These are phyloP conservation scores for Zopfia rhizophila DNA, from an alignment of 2,329 filamentous ascomycete genomes.

Conservation along the genomic window DNA sequence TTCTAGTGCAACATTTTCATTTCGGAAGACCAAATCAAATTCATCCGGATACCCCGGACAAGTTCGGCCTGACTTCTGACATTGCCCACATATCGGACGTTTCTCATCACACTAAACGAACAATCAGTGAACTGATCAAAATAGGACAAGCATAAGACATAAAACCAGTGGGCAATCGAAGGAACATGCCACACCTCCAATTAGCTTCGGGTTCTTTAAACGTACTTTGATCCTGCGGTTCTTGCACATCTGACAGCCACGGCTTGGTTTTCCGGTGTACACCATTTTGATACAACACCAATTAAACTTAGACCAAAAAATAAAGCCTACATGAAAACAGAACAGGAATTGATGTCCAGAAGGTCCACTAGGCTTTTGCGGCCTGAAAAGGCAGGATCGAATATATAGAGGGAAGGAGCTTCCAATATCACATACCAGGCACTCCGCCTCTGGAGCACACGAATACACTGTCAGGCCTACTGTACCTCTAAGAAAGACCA, in stretches of 20 bases:
- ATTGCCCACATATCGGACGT: conserved; percentile 73
- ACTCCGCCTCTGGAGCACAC: conserved; percentile 40
- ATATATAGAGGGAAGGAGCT: background rate
- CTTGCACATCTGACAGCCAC: conserved; percentile 78
- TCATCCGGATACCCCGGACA: conserved; percentile 77
- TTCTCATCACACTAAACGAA: conserved; percentile 71
- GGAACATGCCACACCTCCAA: conserved; percentile 3
- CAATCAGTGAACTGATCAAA: conserved; percentile 14
- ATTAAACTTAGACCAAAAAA: conserved; percentile 12
- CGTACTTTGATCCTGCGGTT: conserved; percentile 77
- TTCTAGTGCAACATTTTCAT: conserved; percentile 76
- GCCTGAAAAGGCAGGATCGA: conserved; percentile 1
- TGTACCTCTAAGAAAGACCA: conserved; percentile 19
- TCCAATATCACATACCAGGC: conserved; percentile 12
- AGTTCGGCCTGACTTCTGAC: conserved; percentile 69
- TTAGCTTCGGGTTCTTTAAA: conserved; percentile 3
- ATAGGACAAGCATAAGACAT: conserved; percentile 13
- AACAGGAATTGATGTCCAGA: conserved; percentile 9
- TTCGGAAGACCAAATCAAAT: conserved; percentile 77
- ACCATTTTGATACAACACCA: conserved; percentile 43
- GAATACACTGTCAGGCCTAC: conserved; percentile 35
- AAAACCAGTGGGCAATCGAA: conserved; percentile 5
- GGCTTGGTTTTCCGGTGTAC: conserved; percentile 54
- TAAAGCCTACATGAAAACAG: conserved; percentile 17
- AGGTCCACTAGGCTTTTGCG: background rate